These are phyloP conservation scores for Trichosporon sp. DNA, from an alignment of 1,284 basidiomycete species.

Conservation along the genomic window DNA sequence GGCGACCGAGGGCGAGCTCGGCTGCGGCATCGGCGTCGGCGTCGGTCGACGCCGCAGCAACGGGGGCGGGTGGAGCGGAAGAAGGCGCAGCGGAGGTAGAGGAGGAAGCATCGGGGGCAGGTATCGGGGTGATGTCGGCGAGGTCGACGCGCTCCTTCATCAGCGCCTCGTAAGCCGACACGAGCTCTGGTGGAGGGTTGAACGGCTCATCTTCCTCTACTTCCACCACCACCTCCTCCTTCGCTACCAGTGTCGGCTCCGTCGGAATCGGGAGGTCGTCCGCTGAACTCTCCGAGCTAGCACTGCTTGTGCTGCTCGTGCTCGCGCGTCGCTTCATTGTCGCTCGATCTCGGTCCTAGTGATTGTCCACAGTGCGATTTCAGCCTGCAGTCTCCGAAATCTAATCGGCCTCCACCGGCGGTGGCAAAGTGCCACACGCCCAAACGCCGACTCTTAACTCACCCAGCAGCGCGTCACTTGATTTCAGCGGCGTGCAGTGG, in stretches of 20 bases:
- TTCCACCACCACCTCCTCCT: not conserved
- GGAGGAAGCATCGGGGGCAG: not conserved
- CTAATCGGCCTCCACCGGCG: slow-evolving; percentile 21
- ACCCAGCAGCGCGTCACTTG: slow-evolving; percentile 23
- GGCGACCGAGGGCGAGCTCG: slow-evolving; percentile 30
- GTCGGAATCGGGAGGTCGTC: not conserved
- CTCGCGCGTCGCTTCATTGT: slow-evolving; percentile 13
- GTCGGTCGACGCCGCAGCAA: slow-evolving; percentile 12
- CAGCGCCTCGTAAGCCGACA: slow-evolving; percentile 36
- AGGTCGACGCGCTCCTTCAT: slow-evolving; percentile 32
- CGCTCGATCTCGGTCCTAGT: not conserved
- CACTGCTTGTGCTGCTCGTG: not conserved
- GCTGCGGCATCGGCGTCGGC: slow-evolving; percentile 26
- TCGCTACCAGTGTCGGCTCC: not conserved
- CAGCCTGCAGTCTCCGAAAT: not conserved
- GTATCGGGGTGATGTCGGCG: not conserved
- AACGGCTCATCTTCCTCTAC: slow-evolving; percentile 15
- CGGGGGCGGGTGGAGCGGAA: not conserved
- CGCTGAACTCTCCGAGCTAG: not conserved
- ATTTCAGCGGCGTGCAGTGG: slow-evolving; percentile 31
- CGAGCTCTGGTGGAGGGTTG: slow-evolving; percentile 32
- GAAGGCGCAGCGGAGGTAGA: not conserved
- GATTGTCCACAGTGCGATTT: not conserved
- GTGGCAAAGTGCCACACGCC: slow-evolving; percentile 23
- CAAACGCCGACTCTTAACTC: slow-evolving; percentile 29